Evolutionary conservation across 2,329 filamentous ascomycete genomes (phyloP).

Genomic region (Paecilomyces sp.): DNA sequence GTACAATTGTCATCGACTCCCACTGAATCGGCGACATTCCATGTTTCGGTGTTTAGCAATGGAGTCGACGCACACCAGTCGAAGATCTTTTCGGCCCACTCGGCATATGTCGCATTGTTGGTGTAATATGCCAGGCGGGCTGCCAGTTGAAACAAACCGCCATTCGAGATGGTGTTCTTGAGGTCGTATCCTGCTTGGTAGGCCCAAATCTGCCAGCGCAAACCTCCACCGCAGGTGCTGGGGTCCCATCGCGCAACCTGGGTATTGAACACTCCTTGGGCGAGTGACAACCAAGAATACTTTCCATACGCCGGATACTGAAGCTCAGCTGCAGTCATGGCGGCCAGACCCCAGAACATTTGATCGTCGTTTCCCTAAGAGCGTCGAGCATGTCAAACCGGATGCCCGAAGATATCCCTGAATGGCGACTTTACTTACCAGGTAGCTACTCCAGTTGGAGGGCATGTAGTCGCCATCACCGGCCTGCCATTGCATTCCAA

Average conservation of each 20-base stretch:
- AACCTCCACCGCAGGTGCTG: conserved; percentile 60
- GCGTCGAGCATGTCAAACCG: neutral
- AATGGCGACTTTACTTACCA: conserved; percentile 9
- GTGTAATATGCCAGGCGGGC: conserved; percentile 72
- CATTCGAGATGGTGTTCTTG: conserved; percentile 54
- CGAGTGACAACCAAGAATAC: conserved; percentile 69
- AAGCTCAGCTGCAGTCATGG: conserved; percentile 70
- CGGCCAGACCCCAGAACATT: conserved; percentile 80
- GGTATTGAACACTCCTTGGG: conserved; percentile 73
- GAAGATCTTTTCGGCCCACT: conserved; percentile 65
- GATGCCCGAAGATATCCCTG: neutral
- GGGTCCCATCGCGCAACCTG: conserved; percentile 66
- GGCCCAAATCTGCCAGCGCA: conserved; percentile 80
- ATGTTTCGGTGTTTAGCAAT: conserved; percentile 42
- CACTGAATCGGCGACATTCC: conserved; percentile 52
- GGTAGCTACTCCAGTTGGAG: conserved; percentile 40
- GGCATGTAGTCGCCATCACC: conserved; percentile 74
- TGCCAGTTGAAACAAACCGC: conserved; percentile 51
- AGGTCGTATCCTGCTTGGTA: conserved; percentile 63
- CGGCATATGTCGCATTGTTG: conserved; percentile 66
- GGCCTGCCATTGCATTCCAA: conserved; percentile 68
- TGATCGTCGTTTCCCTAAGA: conserved; percentile 47
- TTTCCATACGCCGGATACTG: conserved; percentile 63
- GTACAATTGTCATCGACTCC: conserved; percentile 44
- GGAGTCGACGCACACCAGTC: conserved; percentile 50